A percentile compares a stretch with the other conserved stretches of the same genome.
Conservation (phyloP, 495 filamentous ascomycete genomes). For the Tuber magnatum region DNA sequence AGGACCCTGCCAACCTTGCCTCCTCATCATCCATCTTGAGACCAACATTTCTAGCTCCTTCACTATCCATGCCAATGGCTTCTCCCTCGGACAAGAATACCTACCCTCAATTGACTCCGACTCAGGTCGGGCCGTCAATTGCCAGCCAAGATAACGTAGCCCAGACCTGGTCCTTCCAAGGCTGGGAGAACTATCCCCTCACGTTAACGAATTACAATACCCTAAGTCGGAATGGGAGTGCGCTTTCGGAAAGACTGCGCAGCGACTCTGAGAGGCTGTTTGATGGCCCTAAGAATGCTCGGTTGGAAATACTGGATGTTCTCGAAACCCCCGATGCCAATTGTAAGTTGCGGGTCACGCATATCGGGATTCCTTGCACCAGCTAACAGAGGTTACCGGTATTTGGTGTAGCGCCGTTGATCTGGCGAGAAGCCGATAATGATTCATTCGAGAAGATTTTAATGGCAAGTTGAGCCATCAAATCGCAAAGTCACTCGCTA, state of each 20-base stretch:
- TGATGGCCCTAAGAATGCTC: neutral
- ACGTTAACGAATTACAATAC: neutral
- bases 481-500: neutral
- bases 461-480: slow-evolving; percentile 5
- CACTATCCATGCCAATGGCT: neutral
- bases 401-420: neutral
- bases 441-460: slow-evolving; percentile 9
- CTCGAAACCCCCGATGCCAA: neutral
- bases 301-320: slow-evolving; percentile 2
- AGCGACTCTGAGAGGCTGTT: slow-evolving; percentile 4
- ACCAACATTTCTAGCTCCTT: neutral
- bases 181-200: slow-evolving; percentile 12
- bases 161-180: neutral
- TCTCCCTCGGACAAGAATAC: neutral
- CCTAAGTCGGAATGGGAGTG: slow-evolving; percentile 3
- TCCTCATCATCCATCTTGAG: neutral
- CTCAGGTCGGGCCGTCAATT: neutral
- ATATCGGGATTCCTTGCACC: neutral
- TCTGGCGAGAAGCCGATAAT: neutral
- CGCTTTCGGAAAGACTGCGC: neutral
- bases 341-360: neutral
- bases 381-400: neutral
- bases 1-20: no score
- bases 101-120: neutral
- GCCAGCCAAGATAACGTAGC: neutral